Conservation (phyloP, 371 early-diverging fungal species). For the Mortierella sp. region DNA sequence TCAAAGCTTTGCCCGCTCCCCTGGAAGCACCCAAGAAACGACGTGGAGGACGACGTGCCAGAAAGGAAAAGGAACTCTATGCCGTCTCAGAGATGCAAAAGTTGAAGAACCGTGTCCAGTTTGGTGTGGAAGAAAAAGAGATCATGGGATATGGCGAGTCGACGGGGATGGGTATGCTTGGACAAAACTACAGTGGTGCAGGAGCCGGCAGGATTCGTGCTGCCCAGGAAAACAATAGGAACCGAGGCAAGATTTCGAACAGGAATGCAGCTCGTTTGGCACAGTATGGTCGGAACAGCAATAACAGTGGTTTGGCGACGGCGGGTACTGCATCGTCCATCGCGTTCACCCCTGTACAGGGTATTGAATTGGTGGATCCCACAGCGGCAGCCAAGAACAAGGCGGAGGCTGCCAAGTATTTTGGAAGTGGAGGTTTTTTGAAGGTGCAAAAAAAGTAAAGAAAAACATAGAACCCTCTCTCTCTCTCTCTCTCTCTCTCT, state of each 20-base stretch:
- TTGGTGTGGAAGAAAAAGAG: slow-evolving; percentile 94
- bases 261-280: slow-evolving; percentile 46
- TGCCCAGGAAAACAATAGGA: slow-evolving; percentile 38
- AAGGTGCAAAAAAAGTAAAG: slow-evolving; percentile 62
- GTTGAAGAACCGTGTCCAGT: slow-evolving; percentile 90
- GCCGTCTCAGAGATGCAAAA: slow-evolving; percentile 91
- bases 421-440: slow-evolving; percentile 76
- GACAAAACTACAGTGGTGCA: slow-evolving; percentile 44
- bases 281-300: slow-evolving; percentile 33
- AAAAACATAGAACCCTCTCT: not conserved
- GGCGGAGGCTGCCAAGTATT: slow-evolving; percentile 83
- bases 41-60: slow-evolving; percentile 89
- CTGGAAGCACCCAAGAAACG: slow-evolving; percentile 91
- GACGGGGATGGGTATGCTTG: slow-evolving; percentile 91
- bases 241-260: slow-evolving; percentile 46
- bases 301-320: slow-evolving; percentile 45
- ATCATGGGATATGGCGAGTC: slow-evolving; percentile 82
- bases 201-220: slow-evolving; percentile 41
- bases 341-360: slow-evolving; percentile 96
- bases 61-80: slow-evolving; percentile 85
- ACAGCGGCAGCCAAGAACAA: slow-evolving; percentile 76
- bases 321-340: slow-evolving; percentile 93
- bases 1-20: slow-evolving; percentile 93
- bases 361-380: slow-evolving; percentile 94
- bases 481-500: not conserved